Base-by-base conservation (phyloP, 495 filamentous ascomycete genomes). In the Ascodesmis nigricans region DNA sequence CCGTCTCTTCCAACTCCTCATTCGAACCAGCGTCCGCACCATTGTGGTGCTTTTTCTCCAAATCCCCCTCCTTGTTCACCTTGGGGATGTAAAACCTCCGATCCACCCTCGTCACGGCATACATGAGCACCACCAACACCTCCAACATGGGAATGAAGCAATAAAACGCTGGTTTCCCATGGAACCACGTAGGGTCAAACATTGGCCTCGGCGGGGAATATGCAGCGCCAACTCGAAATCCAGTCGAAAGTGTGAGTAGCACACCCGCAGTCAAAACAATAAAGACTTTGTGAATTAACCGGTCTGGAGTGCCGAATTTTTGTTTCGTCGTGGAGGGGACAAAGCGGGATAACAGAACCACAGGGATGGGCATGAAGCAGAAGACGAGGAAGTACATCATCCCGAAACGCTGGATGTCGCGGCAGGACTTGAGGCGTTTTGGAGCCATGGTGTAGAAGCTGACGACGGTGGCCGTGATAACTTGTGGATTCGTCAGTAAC, bases 141-240 rank as follows among this genome's bases (percentile, higher is more conserved):
- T 93, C 83, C 8, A 80, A 57, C 0, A 53, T 57, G 42, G 82
- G 82, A 49, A 73, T 69, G 59, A 91, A 81, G 43, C 69, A 47
- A 54, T 82, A 92, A 55, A 87, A 91, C 45, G 65, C 67, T 2
- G 68, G 64, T 44, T 73, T 74, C 39, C 51, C 56, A 41, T 75
- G 63, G 40, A 73, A 87, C 62, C 69, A 73, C 2, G 69, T 62
- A 7, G 77, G 73, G 21, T 75, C 23, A 4, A 33, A 51, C 6
- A 44, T 29, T 0, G 71, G 73, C 4, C 66, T 58, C 1, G 54
- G 46, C 0, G 62, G 51, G 29, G 61, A 56, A 55, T 65, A 80
- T 21, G 44, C 56, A 0, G 60, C 66, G 1, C 60, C 75, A 21
- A 64, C 60, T 10, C 80, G 64, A 54, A 78, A 81, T 0, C 57